Base-by-base conservation (phyloP, 495 filamentous ascomycete genomes). In the Aspergillus hancockii region DNA sequence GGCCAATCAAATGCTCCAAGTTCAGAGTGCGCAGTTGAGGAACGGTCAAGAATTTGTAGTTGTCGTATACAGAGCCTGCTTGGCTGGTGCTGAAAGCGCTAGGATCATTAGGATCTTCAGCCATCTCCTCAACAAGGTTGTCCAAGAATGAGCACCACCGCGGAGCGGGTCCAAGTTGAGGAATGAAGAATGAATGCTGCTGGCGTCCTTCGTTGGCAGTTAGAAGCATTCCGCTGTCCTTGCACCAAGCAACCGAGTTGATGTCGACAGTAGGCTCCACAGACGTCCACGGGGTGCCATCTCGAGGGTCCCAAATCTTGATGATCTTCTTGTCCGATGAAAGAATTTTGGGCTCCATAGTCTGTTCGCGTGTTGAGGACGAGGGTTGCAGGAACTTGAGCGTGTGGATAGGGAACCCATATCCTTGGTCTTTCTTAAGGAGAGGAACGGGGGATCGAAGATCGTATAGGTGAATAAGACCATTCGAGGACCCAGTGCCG, bases 61-160 rank as follows among this genome's bases (percentile, higher is more conserved):
- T 97, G 72, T 98, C 95, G 77, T 97, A 99, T 14, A 96, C 88
- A 60, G 92, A 85, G 34, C 88, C 86, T 30, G 72, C 71, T 34
- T 78, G 73, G 30, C 73, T 68, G 40, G 68, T 70, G 51, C 63
- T 76, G 63, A 85, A 90, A 8, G 86, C 83, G 60, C 84, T 85
- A 4, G 88, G 87, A 62, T 91, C 88, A 63, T 85, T 83, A 14
- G 77, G 78, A 58, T 87, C 82, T 68, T 95, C 93, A 3, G 93
- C 93, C 91, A 99, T 97, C 69, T 99, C 95, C 72, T 99, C 95
- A 16, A 97, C 95, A 52, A 98, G 81, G 66, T 93, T 96, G 68
- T 99, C 95, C 32, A 99, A 78, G 84, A 98, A 97, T 9, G 88
- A 86, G 68, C 95, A 98, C 95, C 95, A 99, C 64, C 82, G 89